phyloP scores from a whole-genome alignment of 768 basidiomycete species.

The Lepiota brunneoincarnata region DNA sequence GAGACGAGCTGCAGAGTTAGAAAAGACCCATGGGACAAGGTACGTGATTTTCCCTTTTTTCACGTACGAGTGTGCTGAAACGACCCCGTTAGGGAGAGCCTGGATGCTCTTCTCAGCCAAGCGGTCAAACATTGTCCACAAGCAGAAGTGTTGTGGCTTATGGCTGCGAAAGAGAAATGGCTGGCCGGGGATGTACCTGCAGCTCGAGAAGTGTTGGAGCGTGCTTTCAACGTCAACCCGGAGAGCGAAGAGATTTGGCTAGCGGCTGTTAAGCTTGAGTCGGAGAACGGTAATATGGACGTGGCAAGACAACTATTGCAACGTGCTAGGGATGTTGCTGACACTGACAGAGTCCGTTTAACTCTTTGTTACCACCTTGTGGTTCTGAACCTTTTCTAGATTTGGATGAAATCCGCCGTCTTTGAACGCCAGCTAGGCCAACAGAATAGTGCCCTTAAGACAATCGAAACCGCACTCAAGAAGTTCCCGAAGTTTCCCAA shows the following conservation, averaged over 20 bases:
- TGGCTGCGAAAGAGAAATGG: constrained; percentile 99
- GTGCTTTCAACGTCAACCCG: constrained; percentile 91
- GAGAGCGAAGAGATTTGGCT: constrained; percentile 98
- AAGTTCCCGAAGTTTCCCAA: constrained; percentile 92
- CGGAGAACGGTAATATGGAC: constrained; percentile 88
- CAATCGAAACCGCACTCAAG: constrained; percentile 66
- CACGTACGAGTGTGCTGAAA: neutral
- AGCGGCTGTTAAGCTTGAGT: constrained; percentile 95
- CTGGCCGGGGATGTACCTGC: constrained; percentile 81
- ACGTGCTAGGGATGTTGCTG: constrained; percentile 86
- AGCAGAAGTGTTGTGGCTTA: constrained; percentile 95
- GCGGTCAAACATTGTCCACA: constrained; percentile 92
- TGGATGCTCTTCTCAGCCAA: constrained; percentile 76
- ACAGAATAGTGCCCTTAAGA: constrained; percentile 69
- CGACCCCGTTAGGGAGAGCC: constrained; percentile 51
- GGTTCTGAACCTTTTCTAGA: constrained; percentile 45
- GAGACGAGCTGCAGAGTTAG: constrained; percentile 89
- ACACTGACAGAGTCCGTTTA: constrained; percentile 78
- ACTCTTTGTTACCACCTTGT: neutral
- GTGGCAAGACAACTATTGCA: constrained; percentile 86
- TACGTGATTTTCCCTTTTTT: constrained; percentile 22
- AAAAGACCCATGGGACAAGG: constrained; percentile 87
- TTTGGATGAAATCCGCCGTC: constrained; percentile 99
- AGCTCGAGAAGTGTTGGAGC: constrained; percentile 86
- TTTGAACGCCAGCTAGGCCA: constrained; percentile 91